Evolutionary conservation across 2,329 filamentous ascomycete species (phyloP).

Genomic region (Calonectria naviculata): DNA sequence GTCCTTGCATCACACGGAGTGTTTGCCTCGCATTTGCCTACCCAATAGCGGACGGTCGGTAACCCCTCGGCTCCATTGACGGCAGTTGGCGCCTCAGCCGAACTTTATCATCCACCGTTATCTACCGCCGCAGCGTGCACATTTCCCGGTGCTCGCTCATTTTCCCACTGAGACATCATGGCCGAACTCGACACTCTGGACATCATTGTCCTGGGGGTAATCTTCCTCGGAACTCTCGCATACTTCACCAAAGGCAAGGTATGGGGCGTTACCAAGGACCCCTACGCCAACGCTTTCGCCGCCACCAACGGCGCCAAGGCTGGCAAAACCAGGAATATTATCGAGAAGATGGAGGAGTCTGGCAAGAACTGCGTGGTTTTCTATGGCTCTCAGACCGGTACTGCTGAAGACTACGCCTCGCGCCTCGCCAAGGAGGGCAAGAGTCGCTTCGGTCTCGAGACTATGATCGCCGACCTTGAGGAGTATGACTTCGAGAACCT

Average conservation of each 20-base stretch:
- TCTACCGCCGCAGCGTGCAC: slow-evolving; percentile 11
- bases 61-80: slow-evolving; percentile 17
- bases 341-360: slow-evolving; percentile 95
- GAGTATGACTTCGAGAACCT: slow-evolving; percentile 98
- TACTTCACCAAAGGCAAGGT: slow-evolving; percentile 98
- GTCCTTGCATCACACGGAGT: slow-evolving; percentile 6
- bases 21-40: background rate
- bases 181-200: slow-evolving; percentile 97
- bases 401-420: slow-evolving; percentile 97
- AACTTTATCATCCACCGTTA: slow-evolving; percentile 18
- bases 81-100: slow-evolving; percentile 18
- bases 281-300: slow-evolving; percentile 82
- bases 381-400: slow-evolving; percentile 98
- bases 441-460: slow-evolving; percentile 94
- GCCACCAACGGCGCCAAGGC: slow-evolving; percentile 78
- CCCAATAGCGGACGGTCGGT: slow-evolving; percentile 3
- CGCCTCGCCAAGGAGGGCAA: slow-evolving; percentile 97
- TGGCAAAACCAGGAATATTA: slow-evolving; percentile 88
- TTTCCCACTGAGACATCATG: slow-evolving; percentile 67
- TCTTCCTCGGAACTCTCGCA: slow-evolving; percentile 88
- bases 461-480: slow-evolving; percentile 97
- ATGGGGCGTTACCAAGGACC: slow-evolving; percentile 90
- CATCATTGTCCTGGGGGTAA: slow-evolving; percentile 86
- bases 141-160: slow-evolving; percentile 22
- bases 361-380: slow-evolving; percentile 98